Conservation (phyloP, 495 filamentous ascomycete species). For the Daldinia childiae region DNA sequence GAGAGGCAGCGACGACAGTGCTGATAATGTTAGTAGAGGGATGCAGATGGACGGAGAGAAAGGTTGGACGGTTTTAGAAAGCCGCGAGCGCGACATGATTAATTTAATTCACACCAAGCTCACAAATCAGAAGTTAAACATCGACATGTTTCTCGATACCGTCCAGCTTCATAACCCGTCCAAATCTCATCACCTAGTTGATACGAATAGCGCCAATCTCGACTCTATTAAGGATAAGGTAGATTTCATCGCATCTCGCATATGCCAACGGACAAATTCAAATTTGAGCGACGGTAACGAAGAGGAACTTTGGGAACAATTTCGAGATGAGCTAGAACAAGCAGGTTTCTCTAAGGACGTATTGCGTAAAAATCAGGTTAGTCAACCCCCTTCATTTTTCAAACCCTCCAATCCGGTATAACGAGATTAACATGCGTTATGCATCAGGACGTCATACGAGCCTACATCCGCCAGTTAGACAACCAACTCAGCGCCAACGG, state of each 20-base stretch:
- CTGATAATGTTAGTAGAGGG: conserved; percentile 14
- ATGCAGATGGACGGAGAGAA: conserved; percentile 42
- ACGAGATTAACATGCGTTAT: conserved; percentile 32
- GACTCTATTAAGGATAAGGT: conserved; percentile 61
- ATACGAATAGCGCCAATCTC: conserved; percentile 43
- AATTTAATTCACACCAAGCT: conserved; percentile 51
- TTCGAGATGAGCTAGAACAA: conserved; percentile 60
- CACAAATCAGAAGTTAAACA: conserved; percentile 52
- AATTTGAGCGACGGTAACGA: conserved; percentile 53
- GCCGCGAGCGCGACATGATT: conserved; percentile 48
- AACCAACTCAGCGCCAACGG: conserved; percentile 46
- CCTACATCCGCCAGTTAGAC: conserved; percentile 65
- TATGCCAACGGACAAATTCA: conserved; percentile 53
- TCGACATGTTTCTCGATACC: conserved; percentile 59
- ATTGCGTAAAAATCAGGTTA: conserved; percentile 61
- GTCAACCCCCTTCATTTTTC: conserved; percentile 9
- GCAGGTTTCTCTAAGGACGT: conserved; percentile 63
- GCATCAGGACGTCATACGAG: conserved; percentile 60
- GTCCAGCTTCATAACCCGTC: conserved; percentile 55
- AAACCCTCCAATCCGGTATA: conserved; percentile 23
- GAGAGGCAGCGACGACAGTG: conserved; percentile 17
- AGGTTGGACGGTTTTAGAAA: conserved; percentile 45
- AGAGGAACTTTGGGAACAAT: conserved; percentile 63
- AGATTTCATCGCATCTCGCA: conserved; percentile 58
- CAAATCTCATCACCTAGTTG: conserved; percentile 44